phyloP scores from a whole-genome alignment of 805 yeast species.

The Pichia phayaonensis region DNA sequence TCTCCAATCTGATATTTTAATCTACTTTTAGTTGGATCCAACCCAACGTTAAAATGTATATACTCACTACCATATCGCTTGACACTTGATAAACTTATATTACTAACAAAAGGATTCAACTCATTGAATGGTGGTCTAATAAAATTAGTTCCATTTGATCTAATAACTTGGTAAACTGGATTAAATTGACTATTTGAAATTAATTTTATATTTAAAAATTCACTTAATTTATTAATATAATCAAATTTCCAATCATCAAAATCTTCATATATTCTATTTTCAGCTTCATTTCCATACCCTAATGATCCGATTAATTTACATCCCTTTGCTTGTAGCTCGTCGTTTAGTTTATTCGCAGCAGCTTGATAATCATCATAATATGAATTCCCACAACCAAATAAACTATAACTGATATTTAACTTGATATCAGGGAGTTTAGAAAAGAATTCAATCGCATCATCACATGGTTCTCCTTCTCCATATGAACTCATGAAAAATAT shows the following conservation, averaged over 20 bases:
- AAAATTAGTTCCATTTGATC: constrained; percentile 9
- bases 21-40: constrained; percentile 55
- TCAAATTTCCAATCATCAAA: constrained; percentile 84
- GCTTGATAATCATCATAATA: constrained; percentile 86
- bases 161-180: constrained; percentile 46
- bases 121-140: constrained; percentile 21
- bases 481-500: constrained; percentile 77
- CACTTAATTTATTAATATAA: constrained; percentile 38
- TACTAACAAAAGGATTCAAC: constrained; percentile 58
- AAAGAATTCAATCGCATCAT: constrained; percentile 67
- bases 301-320: constrained; percentile 53
- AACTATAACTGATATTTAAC: constrained; percentile 43
- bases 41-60: constrained; percentile 61
- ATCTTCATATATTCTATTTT: constrained; percentile 86
- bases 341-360: constrained; percentile 54
- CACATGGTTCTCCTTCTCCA: constrained; percentile 98
- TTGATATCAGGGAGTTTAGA: constrained; percentile 29
- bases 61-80: constrained; percentile 52
- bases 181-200: constrained; percentile 35
- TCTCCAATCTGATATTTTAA: constrained; percentile 87
- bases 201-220: not conserved
- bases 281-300: constrained; percentile 90
- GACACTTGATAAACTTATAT: constrained; percentile 35
- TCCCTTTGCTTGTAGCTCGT: constrained; percentile 48
- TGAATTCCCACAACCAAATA: constrained; percentile 88